phyloP scores from a whole-genome alignment of 2,329 filamentous ascomycete genomes.

The Verticillium nonalfalfae region DNA sequence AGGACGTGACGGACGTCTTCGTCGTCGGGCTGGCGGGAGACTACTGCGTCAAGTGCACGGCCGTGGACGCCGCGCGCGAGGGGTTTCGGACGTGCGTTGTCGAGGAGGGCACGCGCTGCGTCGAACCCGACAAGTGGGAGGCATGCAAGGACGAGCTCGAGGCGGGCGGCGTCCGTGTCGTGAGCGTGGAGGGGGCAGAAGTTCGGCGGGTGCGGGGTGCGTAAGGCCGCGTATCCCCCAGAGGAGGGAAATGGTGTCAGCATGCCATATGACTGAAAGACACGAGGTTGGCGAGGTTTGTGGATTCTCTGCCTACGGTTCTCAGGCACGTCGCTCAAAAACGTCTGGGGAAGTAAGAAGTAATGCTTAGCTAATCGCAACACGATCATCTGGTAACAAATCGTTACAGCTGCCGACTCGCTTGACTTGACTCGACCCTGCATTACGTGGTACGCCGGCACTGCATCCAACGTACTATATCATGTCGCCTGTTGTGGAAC shows the following conservation, averaged over 20 bases:
- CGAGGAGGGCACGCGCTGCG: constrained; percentile 70
- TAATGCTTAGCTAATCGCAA: not conserved
- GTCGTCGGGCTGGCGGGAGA: constrained; percentile 83
- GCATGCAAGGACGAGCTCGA: constrained; percentile 46
- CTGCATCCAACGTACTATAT: not conserved
- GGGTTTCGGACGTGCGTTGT: constrained; percentile 75
- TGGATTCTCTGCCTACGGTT: too few species aligned
- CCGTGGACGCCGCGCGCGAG: constrained; percentile 66
- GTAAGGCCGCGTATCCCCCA: not conserved
- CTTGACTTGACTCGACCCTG: not conserved
- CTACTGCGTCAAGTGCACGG: constrained; percentile 81
- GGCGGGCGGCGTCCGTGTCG: constrained; percentile 53
- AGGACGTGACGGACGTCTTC: constrained; percentile 69
- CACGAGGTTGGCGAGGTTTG: too few species aligned
- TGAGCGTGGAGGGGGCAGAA: constrained; percentile 50
- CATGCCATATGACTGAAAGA: too few species aligned
- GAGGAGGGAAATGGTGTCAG: too few species aligned
- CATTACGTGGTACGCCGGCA: not conserved
- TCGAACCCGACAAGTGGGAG: constrained; percentile 57
- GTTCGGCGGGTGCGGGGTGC: constrained; percentile 37
- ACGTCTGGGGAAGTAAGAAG: too few species aligned
- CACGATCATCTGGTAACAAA: not conserved
- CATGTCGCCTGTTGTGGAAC: not conserved
- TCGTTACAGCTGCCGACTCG: not conserved
- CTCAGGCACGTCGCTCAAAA: too few species aligned